Evolutionary conservation across 2,329 filamentous ascomycete species (phyloP).

Genomic region (Ophioceras dolichostomum): DNA sequence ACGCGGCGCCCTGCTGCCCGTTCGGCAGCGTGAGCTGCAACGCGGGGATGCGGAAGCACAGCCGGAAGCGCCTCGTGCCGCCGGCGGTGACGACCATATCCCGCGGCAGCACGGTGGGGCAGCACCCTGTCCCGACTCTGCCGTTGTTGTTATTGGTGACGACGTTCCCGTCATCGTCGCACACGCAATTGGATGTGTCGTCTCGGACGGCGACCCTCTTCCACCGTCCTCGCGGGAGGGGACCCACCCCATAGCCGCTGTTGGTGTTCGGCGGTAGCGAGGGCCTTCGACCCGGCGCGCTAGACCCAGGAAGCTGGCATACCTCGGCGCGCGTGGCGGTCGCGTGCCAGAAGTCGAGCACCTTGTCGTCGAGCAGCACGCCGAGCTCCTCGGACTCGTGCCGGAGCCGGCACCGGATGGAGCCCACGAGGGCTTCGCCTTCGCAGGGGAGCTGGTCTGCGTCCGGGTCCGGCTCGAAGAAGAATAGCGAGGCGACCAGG

Average conservation of each 20-base stretch:
- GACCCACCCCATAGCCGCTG: background rate
- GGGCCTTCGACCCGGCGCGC: no score
- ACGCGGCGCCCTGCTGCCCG: background rate
- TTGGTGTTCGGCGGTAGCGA: background rate
- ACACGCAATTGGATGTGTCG: background rate
- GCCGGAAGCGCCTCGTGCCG: background rate
- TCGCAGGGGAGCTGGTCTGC: background rate
- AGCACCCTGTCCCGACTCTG: no score
- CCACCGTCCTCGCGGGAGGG: background rate
- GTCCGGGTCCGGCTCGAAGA: conserved; percentile 4
- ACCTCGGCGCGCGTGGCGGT: background rate
- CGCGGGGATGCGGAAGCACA: background rate
- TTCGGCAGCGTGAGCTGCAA: background rate
- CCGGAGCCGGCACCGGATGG: background rate
- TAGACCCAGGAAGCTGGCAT: no score
- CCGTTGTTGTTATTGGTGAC: no score
- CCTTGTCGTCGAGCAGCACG: background rate
- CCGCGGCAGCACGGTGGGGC: no score
- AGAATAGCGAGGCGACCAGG: conserved; percentile 6
- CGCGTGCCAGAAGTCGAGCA: background rate
- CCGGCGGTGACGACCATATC: background rate
- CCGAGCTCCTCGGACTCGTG: background rate
- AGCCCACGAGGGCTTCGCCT: background rate
- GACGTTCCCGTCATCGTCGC: no score
- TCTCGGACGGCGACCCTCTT: background rate